Evolutionary conservation across 176 grass and related monocot genomes (phyloP), one percentile per base, ranked within the genome.

Genomic region (Puya raimondii): DNA sequence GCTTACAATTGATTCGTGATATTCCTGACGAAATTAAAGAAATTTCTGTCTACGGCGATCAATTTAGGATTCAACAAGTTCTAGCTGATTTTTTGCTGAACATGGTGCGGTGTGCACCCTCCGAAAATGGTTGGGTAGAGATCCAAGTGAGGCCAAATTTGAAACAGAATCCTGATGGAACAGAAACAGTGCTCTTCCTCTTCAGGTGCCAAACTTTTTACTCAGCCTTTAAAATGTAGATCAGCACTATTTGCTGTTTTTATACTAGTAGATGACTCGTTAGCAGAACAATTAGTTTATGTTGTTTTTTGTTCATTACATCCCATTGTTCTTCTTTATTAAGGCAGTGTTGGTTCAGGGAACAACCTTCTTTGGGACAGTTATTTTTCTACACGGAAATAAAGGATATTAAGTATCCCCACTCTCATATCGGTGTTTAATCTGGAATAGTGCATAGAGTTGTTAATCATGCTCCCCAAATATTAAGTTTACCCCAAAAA

Each of bases 1-100:
- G 84, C 52, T 72, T 97, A 68, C 84, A 97, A 79, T 78, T 97
- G 76, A 93, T 99, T 68, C 84, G 94, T 70, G 86, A 99, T 79
- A 93, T 99, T 74, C 94, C 94, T 77, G 94, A 93, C 67, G 89
- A 99, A 88, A 88, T 93, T 63, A 99, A 93, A 84, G 82, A 80
- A 42, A 70, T 83, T 15, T 84, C 69, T 57, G 84, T 74, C 25
- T 93, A 82, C 78, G 94, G 94, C 70, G 94, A 99, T 50, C 89
- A 99, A 79, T 87, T 71, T 69, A 90, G 94, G 83, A 90, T 99
- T 70, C 94, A 99, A 59, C 94, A 99, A 84, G 89, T 99, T 23
- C 72, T 99, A 61, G 85, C 89, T 79, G 94, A 93, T 42, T 90
- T 93, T 78, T 80, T 99, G 82, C 71, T 93, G 75, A 93, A 74